phyloP scores from a whole-genome alignment of 208 protist genomes.

The Acanthamoeba rhysodes region DNA sequence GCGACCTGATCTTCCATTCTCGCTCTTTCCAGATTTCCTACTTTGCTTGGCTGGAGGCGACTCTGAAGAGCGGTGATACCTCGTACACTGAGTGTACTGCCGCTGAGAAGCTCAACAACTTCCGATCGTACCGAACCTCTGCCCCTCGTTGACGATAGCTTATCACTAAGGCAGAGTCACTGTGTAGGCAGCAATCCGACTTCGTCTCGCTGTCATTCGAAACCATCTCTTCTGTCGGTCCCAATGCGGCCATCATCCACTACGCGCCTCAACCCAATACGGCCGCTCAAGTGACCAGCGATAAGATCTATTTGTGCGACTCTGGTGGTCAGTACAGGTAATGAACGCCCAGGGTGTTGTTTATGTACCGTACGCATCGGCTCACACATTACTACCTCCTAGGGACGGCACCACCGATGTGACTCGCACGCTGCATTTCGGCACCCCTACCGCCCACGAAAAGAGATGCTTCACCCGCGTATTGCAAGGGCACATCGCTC shows the following conservation, averaged over 20 bases:
- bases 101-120: slow-evolving; percentile 91
- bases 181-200: slow-evolving; percentile 77
- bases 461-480: slow-evolving; percentile 96
- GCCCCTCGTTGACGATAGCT: slow-evolving; percentile 77
- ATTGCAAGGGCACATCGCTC: slow-evolving; percentile 96
- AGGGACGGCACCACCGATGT: slow-evolving; percentile 97
- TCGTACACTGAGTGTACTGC: slow-evolving; percentile 93
- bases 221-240: slow-evolving; percentile 94
- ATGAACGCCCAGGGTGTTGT: background rate
- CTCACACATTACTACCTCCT: background rate
- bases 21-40: slow-evolving; percentile 1
- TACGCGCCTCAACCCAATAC: slow-evolving; percentile 92
- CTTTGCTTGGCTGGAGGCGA: slow-evolving; percentile 93
- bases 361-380: background rate
- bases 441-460: slow-evolving; percentile 85
- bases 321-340: slow-evolving; percentile 95
- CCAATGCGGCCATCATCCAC: slow-evolving; percentile 97
- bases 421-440: slow-evolving; percentile 97
- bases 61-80: slow-evolving; percentile 36
- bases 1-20: background rate
- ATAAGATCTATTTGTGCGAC: slow-evolving; percentile 96
- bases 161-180: background rate
- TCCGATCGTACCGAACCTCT: slow-evolving; percentile 82
- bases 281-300: slow-evolving; percentile 85
- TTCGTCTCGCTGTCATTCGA: slow-evolving; percentile 95